Conservation (phyloP, 1,284 basidiomycete genomes). For the Malassezia brasiliensis region DNA sequence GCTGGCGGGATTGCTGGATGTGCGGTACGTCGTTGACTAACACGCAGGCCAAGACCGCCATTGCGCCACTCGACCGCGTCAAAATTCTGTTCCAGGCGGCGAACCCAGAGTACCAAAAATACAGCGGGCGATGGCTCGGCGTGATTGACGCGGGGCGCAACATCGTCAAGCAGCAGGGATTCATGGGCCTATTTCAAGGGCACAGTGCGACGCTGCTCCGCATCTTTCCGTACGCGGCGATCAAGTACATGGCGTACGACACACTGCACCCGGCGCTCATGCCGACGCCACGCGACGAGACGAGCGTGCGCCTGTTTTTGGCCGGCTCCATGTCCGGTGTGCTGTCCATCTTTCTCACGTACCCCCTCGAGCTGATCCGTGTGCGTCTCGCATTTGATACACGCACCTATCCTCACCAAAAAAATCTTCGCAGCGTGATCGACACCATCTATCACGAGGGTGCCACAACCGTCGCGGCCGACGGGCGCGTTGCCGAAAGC, state of each 20-base stretch:
- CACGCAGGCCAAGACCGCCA: slow-evolving; percentile 79
- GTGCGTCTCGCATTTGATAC: slow-evolving; percentile 91
- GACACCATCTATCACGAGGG: slow-evolving; percentile 43
- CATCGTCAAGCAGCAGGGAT: slow-evolving; percentile 66
- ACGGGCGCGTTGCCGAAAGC: slow-evolving; percentile 47
- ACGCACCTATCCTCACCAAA: slow-evolving; percentile 48
- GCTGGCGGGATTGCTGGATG: slow-evolving; percentile 90
- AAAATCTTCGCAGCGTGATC: slow-evolving; percentile 31
- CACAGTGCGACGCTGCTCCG: slow-evolving; percentile 73
- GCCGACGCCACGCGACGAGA: slow-evolving; percentile 69
- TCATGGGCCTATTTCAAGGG: slow-evolving; percentile 79
- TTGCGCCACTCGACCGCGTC: slow-evolving; percentile 92
- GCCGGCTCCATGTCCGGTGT: slow-evolving; percentile 83
- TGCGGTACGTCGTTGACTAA: slow-evolving; percentile 57
- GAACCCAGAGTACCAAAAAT: slow-evolving; percentile 87
- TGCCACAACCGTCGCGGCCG: slow-evolving; percentile 55
- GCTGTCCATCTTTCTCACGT: slow-evolving; percentile 78
- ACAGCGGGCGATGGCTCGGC: slow-evolving; percentile 78
- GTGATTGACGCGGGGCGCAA: slow-evolving; percentile 68
- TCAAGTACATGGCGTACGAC: slow-evolving; percentile 98
- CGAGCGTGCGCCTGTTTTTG: slow-evolving; percentile 69
- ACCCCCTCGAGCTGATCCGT: slow-evolving; percentile 87
- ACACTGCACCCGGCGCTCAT: slow-evolving; percentile 70
- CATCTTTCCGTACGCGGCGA: slow-evolving; percentile 86
- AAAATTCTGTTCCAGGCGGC: slow-evolving; percentile 98